phyloP scores from a whole-genome alignment of 257 asterid genomes.

The Fraxinus americana region DNA sequence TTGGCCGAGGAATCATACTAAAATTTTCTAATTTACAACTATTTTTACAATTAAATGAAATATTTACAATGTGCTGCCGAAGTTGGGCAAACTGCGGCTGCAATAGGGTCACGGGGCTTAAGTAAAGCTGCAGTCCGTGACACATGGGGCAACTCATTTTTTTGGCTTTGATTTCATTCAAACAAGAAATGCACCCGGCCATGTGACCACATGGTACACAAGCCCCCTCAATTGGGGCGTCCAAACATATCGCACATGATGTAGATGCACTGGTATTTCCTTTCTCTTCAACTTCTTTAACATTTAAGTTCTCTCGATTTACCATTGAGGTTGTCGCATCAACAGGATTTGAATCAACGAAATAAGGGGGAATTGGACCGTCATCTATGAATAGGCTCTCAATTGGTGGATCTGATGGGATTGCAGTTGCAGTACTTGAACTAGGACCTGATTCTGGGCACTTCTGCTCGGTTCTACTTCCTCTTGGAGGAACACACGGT shows the following conservation, averaged over 20 bases:
- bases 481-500: background rate
- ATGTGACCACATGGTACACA: constrained; percentile 94
- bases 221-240: constrained; percentile 82
- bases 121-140: no score
- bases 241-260: constrained; percentile 73
- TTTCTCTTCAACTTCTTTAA: constrained; percentile 24
- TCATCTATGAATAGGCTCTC: constrained; percentile 32
- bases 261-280: constrained; percentile 45
- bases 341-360: constrained; percentile 51
- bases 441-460: background rate
- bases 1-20: no score
- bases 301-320: constrained; percentile 8
- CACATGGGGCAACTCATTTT: constrained; percentile 96
- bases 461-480: background rate
- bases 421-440: background rate
- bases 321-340: constrained; percentile 37
- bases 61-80: no score
- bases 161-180: constrained; percentile 66
- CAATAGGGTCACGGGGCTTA: no score
- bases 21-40: no score
- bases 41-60: no score
- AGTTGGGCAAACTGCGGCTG: no score
- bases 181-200: constrained; percentile 94
- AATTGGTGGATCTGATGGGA: constrained; percentile 70
- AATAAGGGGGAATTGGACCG: constrained; percentile 70